Evolutionary conservation across 768 basidiomycete genomes (phyloP).

Genomic region (Pleurotus pulmonarius): DNA sequence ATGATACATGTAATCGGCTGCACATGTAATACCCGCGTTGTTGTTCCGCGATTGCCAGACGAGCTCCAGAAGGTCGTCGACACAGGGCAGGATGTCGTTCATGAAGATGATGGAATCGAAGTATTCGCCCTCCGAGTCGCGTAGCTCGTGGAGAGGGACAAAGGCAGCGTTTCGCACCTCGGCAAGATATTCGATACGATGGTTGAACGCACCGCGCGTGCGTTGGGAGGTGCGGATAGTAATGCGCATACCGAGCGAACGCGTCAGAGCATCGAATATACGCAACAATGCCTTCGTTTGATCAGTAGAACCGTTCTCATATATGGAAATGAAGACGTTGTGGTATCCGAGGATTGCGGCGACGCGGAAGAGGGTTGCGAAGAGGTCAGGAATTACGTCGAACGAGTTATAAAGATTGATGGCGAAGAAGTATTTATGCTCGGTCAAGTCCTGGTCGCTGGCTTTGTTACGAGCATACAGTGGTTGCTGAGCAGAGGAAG

Average conservation of each 20-base stretch:
- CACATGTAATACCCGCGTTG: slow-evolving; percentile 98
- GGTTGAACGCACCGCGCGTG: slow-evolving; percentile 94
- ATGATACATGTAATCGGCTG: slow-evolving; percentile 99
- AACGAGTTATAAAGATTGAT: slow-evolving; percentile 99
- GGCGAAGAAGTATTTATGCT: slow-evolving; percentile 99
- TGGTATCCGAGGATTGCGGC: slow-evolving; percentile 92
- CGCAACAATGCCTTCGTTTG: slow-evolving; percentile 96
- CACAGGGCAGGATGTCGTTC: slow-evolving; percentile 98
- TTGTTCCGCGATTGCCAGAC: slow-evolving; percentile 92
- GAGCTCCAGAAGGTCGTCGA: slow-evolving; percentile 96
- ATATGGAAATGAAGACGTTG: slow-evolving; percentile 97
- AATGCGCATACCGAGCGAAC: slow-evolving; percentile 87
- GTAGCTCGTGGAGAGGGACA: slow-evolving; percentile 89
- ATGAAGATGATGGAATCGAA: slow-evolving; percentile 98
- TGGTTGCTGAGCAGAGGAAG: background rate
- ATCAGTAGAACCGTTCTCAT: slow-evolving; percentile 98
- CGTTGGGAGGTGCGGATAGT: slow-evolving; percentile 92
- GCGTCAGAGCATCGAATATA: slow-evolving; percentile 91
- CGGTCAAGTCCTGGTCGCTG: slow-evolving; percentile 38
- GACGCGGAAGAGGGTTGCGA: slow-evolving; percentile 93
- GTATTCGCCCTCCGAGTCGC: slow-evolving; percentile 88
- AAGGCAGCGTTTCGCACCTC: slow-evolving; percentile 99
- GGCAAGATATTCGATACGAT: slow-evolving; percentile 99
- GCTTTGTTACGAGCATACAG: slow-evolving; percentile 30
- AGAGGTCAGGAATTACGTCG: slow-evolving; percentile 96